Evolutionary conservation across 2,329 filamentous ascomycete genomes (phyloP), one percentile per base, ranked within the genome.

Genomic region (Verticillium albo-atrum): DNA sequence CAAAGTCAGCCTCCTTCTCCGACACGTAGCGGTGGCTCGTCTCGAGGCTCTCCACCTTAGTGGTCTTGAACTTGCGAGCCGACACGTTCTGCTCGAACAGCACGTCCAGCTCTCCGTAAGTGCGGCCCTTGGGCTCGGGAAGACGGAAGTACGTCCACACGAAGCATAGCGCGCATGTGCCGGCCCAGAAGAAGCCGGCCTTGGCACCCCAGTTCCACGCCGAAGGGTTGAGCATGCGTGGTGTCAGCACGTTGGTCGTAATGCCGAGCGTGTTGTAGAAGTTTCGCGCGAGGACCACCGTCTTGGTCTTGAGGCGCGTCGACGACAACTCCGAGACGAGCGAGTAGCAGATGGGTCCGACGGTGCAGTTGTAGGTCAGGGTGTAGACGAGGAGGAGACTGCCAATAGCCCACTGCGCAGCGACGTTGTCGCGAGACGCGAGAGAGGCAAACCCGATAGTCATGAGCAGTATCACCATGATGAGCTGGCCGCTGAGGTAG

Each of bases 61-160:
- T 71, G 5, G 62, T 65, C 60, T 66, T 68, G 57, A 78, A 81
- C 60, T 77, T 75, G 61, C 78, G 70, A 1, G 80, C 77, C 25
- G 74, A 68, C 10, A 79, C 68, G 10, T 68, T 65, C 26, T 72
- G 68, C 63, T 82, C 78, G 64, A 86, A 86, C 61, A 87, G 68
- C 12, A 80, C 69, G 56, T 86, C 83, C 2, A 86, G 74, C 69
- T 86, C 83, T 37, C 78, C 81, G 56, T 82, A 80, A 0, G 80
- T 82, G 37, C 80, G 75, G 6, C 77, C 81, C 59, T 77, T 79
- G 17, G 83, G 81, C 72, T 86, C 84, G 4, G 82, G 82, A 5
- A 83, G 72, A 20, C 77, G 79, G 65, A 81, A 81, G 61, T 74
- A 82, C 0, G 81, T 79, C 76, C 83, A 86, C 1, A 75, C 55